Evolutionary conservation across 129 eudicot species (phyloP).

Genomic region (Centrapalus pauciflorus): DNA sequence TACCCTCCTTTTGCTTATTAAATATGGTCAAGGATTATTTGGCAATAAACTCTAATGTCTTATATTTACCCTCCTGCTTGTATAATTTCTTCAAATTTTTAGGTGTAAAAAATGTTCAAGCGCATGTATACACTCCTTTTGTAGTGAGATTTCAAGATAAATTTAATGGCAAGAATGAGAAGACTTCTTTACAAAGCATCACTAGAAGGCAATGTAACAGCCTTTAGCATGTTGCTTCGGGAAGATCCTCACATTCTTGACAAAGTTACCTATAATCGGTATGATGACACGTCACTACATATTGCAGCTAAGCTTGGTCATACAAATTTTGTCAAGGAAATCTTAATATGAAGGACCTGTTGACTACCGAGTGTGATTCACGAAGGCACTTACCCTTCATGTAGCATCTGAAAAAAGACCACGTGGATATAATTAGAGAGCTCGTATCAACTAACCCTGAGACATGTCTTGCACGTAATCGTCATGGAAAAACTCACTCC

Average conservation of each 20-base stretch:
- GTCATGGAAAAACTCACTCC: constrained; percentile 52
- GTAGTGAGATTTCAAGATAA: no score
- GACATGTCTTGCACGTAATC: constrained; percentile 35
- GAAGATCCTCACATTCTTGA: constrained; percentile 43
- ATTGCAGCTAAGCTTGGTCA: constrained; percentile 43
- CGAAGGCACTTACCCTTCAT: constrained; percentile 41
- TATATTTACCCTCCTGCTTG: no score
- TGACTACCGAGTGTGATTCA: constrained; percentile 39
- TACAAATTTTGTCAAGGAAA: constrained; percentile 21
- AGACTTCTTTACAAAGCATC: no score
- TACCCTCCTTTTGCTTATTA: no score
- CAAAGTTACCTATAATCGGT: constrained; percentile 12
- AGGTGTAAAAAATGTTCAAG: no score
- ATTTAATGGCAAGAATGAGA: no score
- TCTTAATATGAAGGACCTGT: constrained; percentile 33
- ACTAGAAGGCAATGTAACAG: no score
- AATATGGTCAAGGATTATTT: no score
- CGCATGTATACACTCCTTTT: no score
- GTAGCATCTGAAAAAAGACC: constrained; percentile 51
- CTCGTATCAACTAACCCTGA: constrained; percentile 5
- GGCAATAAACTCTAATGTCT: no score
- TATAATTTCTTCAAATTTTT: no score
- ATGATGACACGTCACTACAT: constrained; percentile 36
- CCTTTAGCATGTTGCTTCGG: no score
- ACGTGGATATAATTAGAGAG: constrained; percentile 26